A percentile compares a stretch with the other conserved stretches of the same genome.
Evolutionary conservation across 23 red algal species (phyloP).

Genomic region (Gracilaria gracilis): DNA sequence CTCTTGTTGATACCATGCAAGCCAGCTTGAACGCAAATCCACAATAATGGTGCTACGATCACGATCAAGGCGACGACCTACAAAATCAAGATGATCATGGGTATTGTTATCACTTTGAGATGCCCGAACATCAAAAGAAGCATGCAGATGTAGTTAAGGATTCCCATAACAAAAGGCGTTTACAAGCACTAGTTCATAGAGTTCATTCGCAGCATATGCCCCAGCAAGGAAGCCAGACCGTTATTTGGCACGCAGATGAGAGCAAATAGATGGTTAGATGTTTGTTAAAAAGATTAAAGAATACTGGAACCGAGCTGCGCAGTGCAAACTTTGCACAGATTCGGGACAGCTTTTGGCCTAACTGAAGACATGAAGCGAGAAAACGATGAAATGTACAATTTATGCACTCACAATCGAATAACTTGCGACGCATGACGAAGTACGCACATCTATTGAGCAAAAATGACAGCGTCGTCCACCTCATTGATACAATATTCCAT

Average conservation of each 20-base stretch:
- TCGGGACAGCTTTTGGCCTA: background rate
- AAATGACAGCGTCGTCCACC: conserved; percentile 12
- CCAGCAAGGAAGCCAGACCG: background rate
- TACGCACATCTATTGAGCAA: conserved; percentile 16
- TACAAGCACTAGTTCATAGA: background rate
- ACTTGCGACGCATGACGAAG: no score
- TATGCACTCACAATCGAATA: no score
- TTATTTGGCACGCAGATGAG: background rate
- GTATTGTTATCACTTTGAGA: background rate
- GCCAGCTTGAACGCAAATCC: no score
- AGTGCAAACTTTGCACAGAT: no score
- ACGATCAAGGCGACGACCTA: no score
- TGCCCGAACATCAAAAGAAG: background rate
- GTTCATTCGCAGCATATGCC: background rate
- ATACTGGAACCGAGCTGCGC: no score
- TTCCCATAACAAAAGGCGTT: background rate
- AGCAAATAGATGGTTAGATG: no score
- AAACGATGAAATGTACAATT: background rate
- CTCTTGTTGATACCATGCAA: no score
- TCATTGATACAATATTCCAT: conserved; percentile 46
- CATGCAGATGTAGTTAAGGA: background rate
- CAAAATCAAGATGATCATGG: background rate
- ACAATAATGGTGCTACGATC: no score
- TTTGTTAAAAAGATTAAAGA: no score
- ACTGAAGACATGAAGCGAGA: background rate